These are phyloP conservation scores for Capsicum pubescens DNA, from an alignment of 257 asterid species.

Conservation along the genomic window DNA sequence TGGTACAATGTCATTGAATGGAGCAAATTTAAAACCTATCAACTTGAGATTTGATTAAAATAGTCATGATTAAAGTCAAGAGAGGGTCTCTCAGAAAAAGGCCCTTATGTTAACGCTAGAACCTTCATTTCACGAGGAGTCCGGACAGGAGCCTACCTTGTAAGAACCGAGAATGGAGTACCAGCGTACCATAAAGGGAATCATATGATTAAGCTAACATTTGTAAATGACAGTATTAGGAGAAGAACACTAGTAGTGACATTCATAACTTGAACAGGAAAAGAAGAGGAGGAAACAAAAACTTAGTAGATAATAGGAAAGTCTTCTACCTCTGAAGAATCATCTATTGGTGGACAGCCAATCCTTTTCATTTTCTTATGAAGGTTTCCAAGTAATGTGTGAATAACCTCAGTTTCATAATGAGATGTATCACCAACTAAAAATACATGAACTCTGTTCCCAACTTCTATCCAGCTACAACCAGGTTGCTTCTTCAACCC, in stretches of 20 bases:
- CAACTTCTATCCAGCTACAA: conserved; percentile 71
- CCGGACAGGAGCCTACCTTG: not conserved
- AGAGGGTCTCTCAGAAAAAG: not conserved
- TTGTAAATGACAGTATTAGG: not conserved
- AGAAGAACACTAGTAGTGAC: not conserved
- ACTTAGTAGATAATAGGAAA: not conserved
- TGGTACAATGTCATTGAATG: not conserved
- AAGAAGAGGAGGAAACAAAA: conserved; percentile 14
- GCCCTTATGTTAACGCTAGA: not conserved
- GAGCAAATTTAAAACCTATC: not conserved
- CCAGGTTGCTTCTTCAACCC: conserved; percentile 77
- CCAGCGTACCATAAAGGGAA: not conserved
- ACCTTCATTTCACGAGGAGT: conserved; percentile 11
- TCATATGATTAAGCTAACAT: not conserved
- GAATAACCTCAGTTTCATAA: conserved; percentile 36
- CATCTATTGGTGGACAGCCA: conserved; percentile 20
- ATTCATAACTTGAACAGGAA: not conserved
- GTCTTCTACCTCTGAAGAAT: not conserved
- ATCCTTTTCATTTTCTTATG: conserved; percentile 55
- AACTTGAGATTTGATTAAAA: not conserved
- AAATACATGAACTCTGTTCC: conserved; percentile 57
- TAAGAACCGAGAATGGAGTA: not conserved
- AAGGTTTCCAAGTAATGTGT: conserved; percentile 45
- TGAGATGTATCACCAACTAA: conserved; percentile 50
- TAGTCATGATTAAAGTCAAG: not conserved